These are phyloP conservation scores for Elsinoe ampelina DNA, from an alignment of 2,329 filamentous ascomycete species.

Conservation along the genomic window DNA sequence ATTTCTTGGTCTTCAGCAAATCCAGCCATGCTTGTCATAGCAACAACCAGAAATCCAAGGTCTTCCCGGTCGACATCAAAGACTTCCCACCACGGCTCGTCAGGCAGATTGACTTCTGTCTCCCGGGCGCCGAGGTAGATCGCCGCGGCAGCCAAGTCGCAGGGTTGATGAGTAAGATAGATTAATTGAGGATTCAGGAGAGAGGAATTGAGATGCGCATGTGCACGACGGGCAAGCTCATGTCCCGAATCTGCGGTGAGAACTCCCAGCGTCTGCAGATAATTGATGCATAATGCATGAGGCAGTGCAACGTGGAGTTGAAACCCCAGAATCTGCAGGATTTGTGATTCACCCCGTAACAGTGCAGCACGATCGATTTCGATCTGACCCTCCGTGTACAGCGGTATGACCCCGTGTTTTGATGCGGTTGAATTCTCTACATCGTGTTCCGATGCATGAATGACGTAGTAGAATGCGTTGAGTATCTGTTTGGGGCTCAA, in stretches of 20 bases:
- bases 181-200: conserved; percentile 80
- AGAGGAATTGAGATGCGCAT: conserved; percentile 77
- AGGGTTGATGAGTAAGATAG: conserved; percentile 86
- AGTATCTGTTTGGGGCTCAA: conserved; percentile 70
- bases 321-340: conserved; percentile 70
- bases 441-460: conserved; percentile 25
- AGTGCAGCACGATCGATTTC: conserved; percentile 54
- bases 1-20: conserved; percentile 44
- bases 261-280: conserved; percentile 79
- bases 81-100: conserved; percentile 91
- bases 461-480: conserved; percentile 56
- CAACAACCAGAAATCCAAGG: conserved; percentile 84
- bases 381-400: conserved; percentile 63
- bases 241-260: conserved; percentile 38
- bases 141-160: conserved; percentile 73
- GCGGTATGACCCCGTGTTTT: conserved; percentile 24
- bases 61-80: conserved; percentile 95
- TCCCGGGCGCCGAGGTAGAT: conserved; percentile 86
- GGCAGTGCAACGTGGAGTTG: conserved; percentile 78
- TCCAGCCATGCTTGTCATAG: conserved; percentile 66
- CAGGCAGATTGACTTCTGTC: conserved; percentile 65
- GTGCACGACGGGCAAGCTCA: conserved; percentile 52
- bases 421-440: conserved; percentile 49
- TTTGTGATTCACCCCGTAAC: conserved; percentile 63
- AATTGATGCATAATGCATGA: conserved; percentile 79